These are phyloP conservation scores for Rubia tinctorum DNA, from an alignment of 305 asterid species.

Conservation along the genomic window DNA sequence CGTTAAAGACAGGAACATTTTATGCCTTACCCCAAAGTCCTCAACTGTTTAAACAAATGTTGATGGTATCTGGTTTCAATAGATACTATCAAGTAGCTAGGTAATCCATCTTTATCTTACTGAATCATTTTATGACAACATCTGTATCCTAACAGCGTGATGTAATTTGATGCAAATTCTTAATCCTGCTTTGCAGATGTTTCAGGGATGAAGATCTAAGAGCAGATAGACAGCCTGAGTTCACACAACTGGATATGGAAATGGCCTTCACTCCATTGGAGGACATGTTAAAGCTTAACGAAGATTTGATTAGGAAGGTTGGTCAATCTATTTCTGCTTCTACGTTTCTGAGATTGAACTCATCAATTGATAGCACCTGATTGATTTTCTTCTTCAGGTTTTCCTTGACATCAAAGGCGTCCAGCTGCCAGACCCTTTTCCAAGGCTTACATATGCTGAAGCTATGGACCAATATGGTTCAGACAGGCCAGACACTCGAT, in stretches of 20 bases:
- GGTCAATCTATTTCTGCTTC: conserved; percentile 7
- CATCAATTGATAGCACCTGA: conserved; percentile 6
- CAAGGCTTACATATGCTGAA: conserved; percentile 91
- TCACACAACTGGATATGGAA: conserved; percentile 96
- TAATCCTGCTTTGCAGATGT: conserved; percentile 56
- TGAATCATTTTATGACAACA: not conserved
- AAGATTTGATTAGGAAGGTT: conserved; percentile 95
- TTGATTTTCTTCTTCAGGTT: conserved; percentile 51
- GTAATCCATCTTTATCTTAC: conserved; percentile 32
- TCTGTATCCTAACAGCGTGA: not conserved
- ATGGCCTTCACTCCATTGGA: conserved; percentile 91
- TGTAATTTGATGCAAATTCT: not conserved
- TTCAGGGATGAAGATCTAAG: conserved; percentile 98
- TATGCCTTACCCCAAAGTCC: conserved; percentile 99
- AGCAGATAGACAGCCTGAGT: conserved; percentile 99
- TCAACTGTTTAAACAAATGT: conserved; percentile 99
- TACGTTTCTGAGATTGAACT: conserved; percentile 13
- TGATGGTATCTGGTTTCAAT: conserved; percentile 96
- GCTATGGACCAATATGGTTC: conserved; percentile 88
- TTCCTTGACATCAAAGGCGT: conserved; percentile 77
- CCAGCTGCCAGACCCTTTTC: conserved; percentile 85
- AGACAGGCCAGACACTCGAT: conserved; percentile 88
- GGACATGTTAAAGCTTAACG: conserved; percentile 94
- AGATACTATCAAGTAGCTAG: conserved; percentile 96
- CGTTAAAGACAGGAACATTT: conserved; percentile 87